These are phyloP conservation scores for Diaporthe nobilis DNA, from an alignment of 2,329 filamentous ascomycete species.

Conservation along the genomic window DNA sequence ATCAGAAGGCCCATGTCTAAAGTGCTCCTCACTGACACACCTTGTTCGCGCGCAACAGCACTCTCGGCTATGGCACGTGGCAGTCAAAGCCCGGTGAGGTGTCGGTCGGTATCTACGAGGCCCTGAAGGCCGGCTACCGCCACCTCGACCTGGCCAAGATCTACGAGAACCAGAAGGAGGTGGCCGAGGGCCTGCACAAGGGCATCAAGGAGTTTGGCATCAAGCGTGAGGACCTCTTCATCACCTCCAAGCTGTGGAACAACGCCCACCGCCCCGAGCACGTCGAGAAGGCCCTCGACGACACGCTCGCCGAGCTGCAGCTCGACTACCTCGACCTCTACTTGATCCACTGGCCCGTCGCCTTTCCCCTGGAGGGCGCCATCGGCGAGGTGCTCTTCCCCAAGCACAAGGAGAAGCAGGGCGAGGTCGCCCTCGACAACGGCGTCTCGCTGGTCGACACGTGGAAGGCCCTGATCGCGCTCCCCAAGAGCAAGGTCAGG, in stretches of 20 bases:
- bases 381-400: conserved; percentile 61
- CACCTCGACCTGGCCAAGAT: conserved; percentile 69
- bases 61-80: conserved; percentile 70
- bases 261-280: conserved; percentile 75
- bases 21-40: conserved; percentile 2
- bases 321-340: conserved; percentile 73
- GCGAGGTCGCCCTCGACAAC: conserved; percentile 59
- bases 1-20: not conserved
- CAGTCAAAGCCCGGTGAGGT: conserved; percentile 77
- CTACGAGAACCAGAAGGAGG: conserved; percentile 76
- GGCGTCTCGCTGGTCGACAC: conserved; percentile 58
- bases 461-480: conserved; percentile 57
- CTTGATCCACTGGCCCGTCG: conserved; percentile 75
- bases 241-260: conserved; percentile 77
- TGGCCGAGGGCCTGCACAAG: conserved; percentile 68
- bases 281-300: conserved; percentile 68
- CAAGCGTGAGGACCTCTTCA: conserved; percentile 69
- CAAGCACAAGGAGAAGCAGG: conserved; percentile 51
- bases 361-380: conserved; percentile 51
- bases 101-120: conserved; percentile 73
- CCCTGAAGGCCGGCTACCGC: conserved; percentile 74
- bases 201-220: conserved; percentile 63
- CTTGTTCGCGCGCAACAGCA: conserved; percentile 6
- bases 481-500: conserved; percentile 72
- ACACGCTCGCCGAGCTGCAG: conserved; percentile 68